These are phyloP conservation scores for Mycogone perniciosa DNA, from an alignment of 2,329 filamentous ascomycete genomes.

Conservation along the genomic window DNA sequence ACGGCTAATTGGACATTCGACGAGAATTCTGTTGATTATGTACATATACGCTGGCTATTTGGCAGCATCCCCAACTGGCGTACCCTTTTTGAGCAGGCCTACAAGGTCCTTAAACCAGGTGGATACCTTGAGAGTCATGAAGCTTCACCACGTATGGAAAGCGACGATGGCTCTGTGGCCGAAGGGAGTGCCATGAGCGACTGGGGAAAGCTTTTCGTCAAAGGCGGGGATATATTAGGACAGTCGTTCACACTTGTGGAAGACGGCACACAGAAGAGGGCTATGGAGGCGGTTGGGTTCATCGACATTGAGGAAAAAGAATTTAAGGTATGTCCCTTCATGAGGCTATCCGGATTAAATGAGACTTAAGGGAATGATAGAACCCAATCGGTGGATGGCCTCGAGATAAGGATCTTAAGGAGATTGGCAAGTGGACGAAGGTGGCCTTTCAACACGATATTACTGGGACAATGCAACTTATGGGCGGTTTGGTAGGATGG, in stretches of 20 bases:
- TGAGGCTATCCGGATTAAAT: no score
- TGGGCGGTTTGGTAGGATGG: no score
- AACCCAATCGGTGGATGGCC: no score
- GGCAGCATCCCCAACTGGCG: constrained; percentile 9
- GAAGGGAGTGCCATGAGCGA: constrained; percentile 23
- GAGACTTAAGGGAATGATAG: no score
- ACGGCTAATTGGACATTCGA: no score
- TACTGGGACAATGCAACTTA: no score
- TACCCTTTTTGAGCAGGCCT: constrained; percentile 5
- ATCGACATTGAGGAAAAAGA: constrained; percentile 10
- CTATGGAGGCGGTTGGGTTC: constrained; percentile 22
- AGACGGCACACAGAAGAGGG: constrained; percentile 16
- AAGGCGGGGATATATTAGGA: constrained; percentile 20
- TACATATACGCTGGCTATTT: constrained; percentile 7
- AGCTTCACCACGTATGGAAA: constrained; percentile 17
- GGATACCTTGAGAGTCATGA: constrained; percentile 15
- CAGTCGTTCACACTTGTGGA: constrained; percentile 18
- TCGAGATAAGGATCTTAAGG: no score
- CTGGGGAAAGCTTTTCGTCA: constrained; percentile 20
- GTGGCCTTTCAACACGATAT: no score
- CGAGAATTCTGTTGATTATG: constrained; percentile 14
- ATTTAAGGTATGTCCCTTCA: no score
- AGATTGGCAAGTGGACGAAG: no score
- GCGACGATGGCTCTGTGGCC: constrained; percentile 17
- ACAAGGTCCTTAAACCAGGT: background rate